Base-by-base conservation (phyloP, 371 early-diverging fungal genomes). In the Mortierella sp. region DNA sequence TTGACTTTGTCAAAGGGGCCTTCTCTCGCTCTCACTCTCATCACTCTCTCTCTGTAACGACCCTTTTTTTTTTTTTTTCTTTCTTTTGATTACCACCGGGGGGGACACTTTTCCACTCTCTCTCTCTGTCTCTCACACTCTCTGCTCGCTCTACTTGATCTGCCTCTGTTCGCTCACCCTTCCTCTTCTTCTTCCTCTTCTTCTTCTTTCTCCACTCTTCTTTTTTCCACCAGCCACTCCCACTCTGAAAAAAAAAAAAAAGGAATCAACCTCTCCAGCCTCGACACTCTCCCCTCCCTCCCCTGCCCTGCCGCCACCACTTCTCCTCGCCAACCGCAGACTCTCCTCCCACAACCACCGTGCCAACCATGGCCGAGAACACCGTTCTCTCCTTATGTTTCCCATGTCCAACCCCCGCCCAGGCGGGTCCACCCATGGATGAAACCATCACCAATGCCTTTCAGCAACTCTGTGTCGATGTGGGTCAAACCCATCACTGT, bases 301-400 rank as follows among this genome's bases (percentile, higher is more conserved):
- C 7, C 21, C 43, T 3, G 18, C 19, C 3, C 50, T 16, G 14
- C 21, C 50, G 5, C 25, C 53, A 19, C 19, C 25, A 53, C 23
- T 3, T 7, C 53, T n/a, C 18, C 26, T 62, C 52, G 21, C 63
- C 28, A 60, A 28, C 23, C 50, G 21, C 46, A 16, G 4, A 25
- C 29, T 14, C 45, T 25, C 43, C n/a, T 44, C 19, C 30, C 59
- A n/a, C 25, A 37, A 15, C 61, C 29, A 30, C 50, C 5, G 37
- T 37, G 37, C 65, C 45, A 5, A 53, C 47, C 57, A 76, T 77
- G 79, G 72, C 72, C 58, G 79, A 77, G 66, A 77, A 72, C 50
- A 77, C 79, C 37, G 68, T 77, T 52, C 66, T 77, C 50, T 72
- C 79, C 29, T 66, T 77, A 45, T 77, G 79, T 65, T 68, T 77